Percentiles rank a stretch among this genome's conserved stretches.
These are phyloP conservation scores for Aureobasidium vineae DNA, from an alignment of 2,329 filamentous ascomycete genomes.

Conservation along the genomic window DNA sequence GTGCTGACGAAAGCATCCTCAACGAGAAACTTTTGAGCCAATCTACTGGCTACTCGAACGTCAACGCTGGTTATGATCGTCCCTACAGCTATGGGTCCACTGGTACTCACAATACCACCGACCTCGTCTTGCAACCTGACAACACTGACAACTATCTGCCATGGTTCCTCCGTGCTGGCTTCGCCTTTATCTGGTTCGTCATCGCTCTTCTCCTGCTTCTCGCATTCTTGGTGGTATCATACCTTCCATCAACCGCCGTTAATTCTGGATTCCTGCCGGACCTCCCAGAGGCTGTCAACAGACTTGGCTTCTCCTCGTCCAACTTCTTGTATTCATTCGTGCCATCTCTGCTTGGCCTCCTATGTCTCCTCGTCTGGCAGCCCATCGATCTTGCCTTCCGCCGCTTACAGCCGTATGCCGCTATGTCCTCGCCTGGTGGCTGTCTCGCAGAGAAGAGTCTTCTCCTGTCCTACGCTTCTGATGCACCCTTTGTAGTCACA, in stretches of 20 bases:
- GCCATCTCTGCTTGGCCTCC: slow-evolving; percentile 64
- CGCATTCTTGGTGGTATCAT: slow-evolving; percentile 74
- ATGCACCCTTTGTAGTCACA: slow-evolving; percentile 60
- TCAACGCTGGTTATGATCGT: slow-evolving; percentile 34
- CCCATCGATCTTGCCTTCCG: slow-evolving; percentile 65
- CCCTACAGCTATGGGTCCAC: slow-evolving; percentile 28
- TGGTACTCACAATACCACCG: slow-evolving; percentile 46
- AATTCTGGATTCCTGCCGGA: slow-evolving; percentile 68
- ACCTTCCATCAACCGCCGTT: slow-evolving; percentile 64
- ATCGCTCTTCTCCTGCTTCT: slow-evolving; percentile 61
- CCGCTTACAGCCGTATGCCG: slow-evolving; percentile 66
- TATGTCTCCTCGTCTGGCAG: slow-evolving; percentile 66
- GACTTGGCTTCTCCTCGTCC: slow-evolving; percentile 70
- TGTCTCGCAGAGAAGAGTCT: slow-evolving; percentile 62
- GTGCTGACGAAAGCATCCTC: slow-evolving; percentile 49
- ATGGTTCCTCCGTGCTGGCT: slow-evolving; percentile 68
- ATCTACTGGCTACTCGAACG: slow-evolving; percentile 32
- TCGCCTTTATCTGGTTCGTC: slow-evolving; percentile 65
- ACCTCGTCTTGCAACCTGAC: slow-evolving; percentile 55
- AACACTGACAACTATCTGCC: slow-evolving; percentile 51
- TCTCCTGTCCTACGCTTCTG: slow-evolving; percentile 68
- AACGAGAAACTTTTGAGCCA: slow-evolving; percentile 44
- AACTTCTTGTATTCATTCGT: slow-evolving; percentile 85
- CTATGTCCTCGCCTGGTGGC: slow-evolving; percentile 58
- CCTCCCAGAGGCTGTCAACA: slow-evolving; percentile 51